Evolutionary conservation across 1,139 yeast species (phyloP), one percentile per base, ranked within the genome.

Genomic region (Suhomyces taliae): DNA sequence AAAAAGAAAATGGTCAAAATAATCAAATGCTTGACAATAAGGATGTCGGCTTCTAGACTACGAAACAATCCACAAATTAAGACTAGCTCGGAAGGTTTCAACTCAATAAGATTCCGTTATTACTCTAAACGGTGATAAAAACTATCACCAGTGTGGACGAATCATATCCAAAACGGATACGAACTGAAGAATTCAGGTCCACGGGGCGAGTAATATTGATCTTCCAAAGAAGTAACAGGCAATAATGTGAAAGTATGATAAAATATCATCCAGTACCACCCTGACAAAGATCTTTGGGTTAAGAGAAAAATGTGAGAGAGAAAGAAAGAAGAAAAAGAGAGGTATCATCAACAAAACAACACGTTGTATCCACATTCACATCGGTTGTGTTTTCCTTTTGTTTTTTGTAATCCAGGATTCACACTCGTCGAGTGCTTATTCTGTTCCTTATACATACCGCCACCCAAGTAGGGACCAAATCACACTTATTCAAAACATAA

Each of bases 201-300:
- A 64, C 69, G 70, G 70, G 78, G 78, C 83, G 85, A 76, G 72
- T 67, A 74, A 73, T 61, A 70, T 87, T 78, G 60, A 65, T 90
- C 82, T 90, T 78, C 97, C 97, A 90, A 87, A 82, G 93, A 85
- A 82, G 91, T 90, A 90, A 90, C 97, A 90, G 97, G 85, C 87
- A 71, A 69, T 72, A 74, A 74, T 72, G 69, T 72, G 54, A 56
- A 37, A 27, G 52, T 57, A 52, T 29, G 32, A 29, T 29, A 29
- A 29, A 29, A 29, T 14, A 14, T 29, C 32, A 29, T 29, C 32
- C 32, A 64, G 50, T 65, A 67, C 68, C 78, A 76, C 83, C 95
- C 91, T 85, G 93, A 85, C 90, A 77, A 79, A 74, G 69, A 70
- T 69, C 82, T 76, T 80, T 79, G 84, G 84, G 59, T 52, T 37